Evolutionary conservation across 805 yeast species (phyloP).

Genomic region (Yamadazyma nakazawae): DNA sequence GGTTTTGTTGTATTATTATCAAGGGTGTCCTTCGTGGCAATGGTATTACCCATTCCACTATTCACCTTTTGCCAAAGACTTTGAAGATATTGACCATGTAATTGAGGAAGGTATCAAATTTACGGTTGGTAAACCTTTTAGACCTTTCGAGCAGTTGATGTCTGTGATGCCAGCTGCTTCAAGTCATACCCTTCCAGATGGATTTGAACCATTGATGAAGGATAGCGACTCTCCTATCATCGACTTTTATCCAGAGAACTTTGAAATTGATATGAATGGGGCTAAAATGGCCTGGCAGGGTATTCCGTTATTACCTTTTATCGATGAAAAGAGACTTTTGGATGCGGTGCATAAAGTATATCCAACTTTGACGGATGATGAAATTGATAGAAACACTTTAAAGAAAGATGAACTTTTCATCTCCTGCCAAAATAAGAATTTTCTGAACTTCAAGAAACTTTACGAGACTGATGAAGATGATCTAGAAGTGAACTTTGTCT

Average conservation of each 20-base stretch:
- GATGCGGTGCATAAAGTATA: slow-evolving; percentile 66
- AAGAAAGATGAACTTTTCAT: slow-evolving; percentile 69
- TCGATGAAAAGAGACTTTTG: slow-evolving; percentile 75
- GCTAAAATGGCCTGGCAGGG: slow-evolving; percentile 96
- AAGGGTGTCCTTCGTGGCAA: slow-evolving; percentile 98
- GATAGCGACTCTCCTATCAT: slow-evolving; percentile 76
- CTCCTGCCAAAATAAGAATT: slow-evolving; percentile 58
- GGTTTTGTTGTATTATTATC: slow-evolving; percentile 90
- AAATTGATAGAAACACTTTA: slow-evolving; percentile 62
- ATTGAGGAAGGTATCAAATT: slow-evolving; percentile 51
- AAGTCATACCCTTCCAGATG: slow-evolving; percentile 77
- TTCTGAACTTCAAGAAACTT: slow-evolving; percentile 34
- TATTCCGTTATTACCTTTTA: slow-evolving; percentile 83
- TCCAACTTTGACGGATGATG: slow-evolving; percentile 60
- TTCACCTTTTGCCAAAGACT: slow-evolving; percentile 96
- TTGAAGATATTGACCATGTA: slow-evolving; percentile 50
- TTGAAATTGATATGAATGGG: slow-evolving; percentile 92
- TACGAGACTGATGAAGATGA: slow-evolving; percentile 36
- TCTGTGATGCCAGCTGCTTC: slow-evolving; percentile 94
- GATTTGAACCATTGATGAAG: slow-evolving; percentile 79
- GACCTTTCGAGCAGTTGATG: slow-evolving; percentile 92
- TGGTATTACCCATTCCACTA: slow-evolving; percentile 98
- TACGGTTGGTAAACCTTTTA: slow-evolving; percentile 70
- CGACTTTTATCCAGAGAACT: slow-evolving; percentile 87
- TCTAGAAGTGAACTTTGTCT: slow-evolving; percentile 37